Evolutionary conservation across 225 moss, liverwort and hornwort species (phyloP), one percentile per base, ranked within the genome.

Genomic region (Anthoceros angustus): DNA sequence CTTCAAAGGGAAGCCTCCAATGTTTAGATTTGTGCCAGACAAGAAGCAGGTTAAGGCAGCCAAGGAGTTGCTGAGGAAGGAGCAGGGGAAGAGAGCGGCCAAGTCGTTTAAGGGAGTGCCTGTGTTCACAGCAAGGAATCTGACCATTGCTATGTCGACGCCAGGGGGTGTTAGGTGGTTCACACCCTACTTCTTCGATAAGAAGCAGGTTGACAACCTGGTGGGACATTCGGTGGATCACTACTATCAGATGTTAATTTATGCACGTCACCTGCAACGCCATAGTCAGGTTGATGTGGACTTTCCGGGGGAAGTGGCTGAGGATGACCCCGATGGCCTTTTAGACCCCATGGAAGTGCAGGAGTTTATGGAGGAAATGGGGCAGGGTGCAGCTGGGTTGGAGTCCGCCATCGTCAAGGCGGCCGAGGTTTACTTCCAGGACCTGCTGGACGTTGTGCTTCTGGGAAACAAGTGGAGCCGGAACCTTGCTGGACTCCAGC

Each of bases 151-250:
- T 11, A 90, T 95, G 90, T 85, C 88, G 71, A 95, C 94, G 45
- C 69, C 86, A 42, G 78, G 75, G 49, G 94, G 90, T 12, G 85
- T 95, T 16, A 75, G 88, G 21, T 95, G 94, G 94, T 95, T 95
- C 71, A 80, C 86, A 46, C 94, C 90, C 18, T 95, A 95, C 67
- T 95, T 95, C 68, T 95, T 95, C 49, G 86, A 95, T 70, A 95
- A 95, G 80, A 76, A 79, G 16, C 94, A 95, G 69, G 82, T 95
- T 66, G 94, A 95, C 63, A 91, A 78, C 69, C 73, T 95, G 16
- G 86, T 95, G 64, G 88, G 91, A 65, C 94, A 90, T 74, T 95
- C 90, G 6, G 94, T 95, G 39, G 94, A 95, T 71, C 88, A 91
- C 70, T 95, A 95, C 43, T 91, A 95, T 69, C 86, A 90, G 39